Base-by-base conservation (phyloP, 768 basidiomycete species). In the Chalciporus piperatus region DNA sequence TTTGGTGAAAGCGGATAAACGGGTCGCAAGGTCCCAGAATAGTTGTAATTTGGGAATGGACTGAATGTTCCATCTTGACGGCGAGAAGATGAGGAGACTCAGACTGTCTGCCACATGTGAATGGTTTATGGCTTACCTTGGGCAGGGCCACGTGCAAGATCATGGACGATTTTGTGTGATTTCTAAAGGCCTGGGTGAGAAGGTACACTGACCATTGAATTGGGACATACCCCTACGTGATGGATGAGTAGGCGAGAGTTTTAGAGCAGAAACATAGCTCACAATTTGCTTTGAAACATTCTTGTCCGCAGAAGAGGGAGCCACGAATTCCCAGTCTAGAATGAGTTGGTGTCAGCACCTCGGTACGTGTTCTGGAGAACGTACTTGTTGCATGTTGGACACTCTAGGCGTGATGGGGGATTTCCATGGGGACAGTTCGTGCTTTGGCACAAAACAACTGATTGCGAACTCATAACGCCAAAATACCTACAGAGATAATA, bases 281-380 rank as follows among this genome's bases (percentile, higher is more conserved):
- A 95, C 96, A 98, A 69, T 82, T 87, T 42, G 85, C 80, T 71
- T 97, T 98, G 82, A 98, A 98, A 72, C 96, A 98, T 45, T 90
- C 92, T 70, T 98, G 96, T 22, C 85, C 84, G 58, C 96, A 98
- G 72, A 95, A 98, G 67, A 87, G 89, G 28, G 90, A 92, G 27
- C 90, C 89, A 43, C 77, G 78, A 56, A 93, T 86, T 46, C 87
- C 89, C 30, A 92, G 76, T 66, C 90, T 92, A 58, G 33, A 54
- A 52, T 22, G 42, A 40, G 50, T 62, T 45, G 48, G 56, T 60
- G 49, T 56, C 45, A 57, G 40, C 9, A 17, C 22, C 38, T 44
- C 43, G 41, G 38, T 9, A 37, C 51, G 50, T 39, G n/a, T 30
- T 35, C 37, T 27, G 11, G 30, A 28, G 45, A 40, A 76, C 77